Evolutionary conservation across 1,284 basidiomycete species (phyloP), one percentile per base, ranked within the genome.

Genomic region (Coniferiporia sulphurascens): DNA sequence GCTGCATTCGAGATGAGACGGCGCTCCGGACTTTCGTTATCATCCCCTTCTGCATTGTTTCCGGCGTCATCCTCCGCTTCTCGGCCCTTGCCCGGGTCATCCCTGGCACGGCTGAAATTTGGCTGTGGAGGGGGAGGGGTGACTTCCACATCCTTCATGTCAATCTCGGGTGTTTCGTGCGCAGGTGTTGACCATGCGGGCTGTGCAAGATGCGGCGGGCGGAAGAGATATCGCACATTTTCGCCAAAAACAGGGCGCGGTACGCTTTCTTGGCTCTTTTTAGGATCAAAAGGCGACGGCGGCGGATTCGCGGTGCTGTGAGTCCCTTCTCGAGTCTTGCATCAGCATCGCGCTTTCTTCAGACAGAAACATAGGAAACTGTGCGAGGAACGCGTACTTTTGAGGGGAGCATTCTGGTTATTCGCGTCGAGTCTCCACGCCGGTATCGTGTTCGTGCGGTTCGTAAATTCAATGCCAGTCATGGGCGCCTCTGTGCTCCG

Each of bases 1-100:
- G 79, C 91, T n/a, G 89, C 90, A 1, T 78, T 74, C 7, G 89
- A 86, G 54, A 89, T 73, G 10, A 73, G 70, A 45, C 74, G 68
- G 38, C 65, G 68, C 8, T 73, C 74, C 21, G 72, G 72, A 55
- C 77, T 76, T 35, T 70, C 70, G 61, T 75, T 73, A 6, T 59
- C 58, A 45, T 63, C 60, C 34, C 76, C 75, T 12, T 74, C 71
- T 56, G 90, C 89, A 10, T 54, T 13, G 19, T 27, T 48, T 4
- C 21, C 55, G 17, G 17, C 19, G 13, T 53, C 35, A 22, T 56
- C 59, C 41, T 32, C 15, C 53, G 17, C 21, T 6, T 48, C 8
- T 55, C 52, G 19, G 13, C 9, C 38, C 43, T 44, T 35, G 22
- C 48, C 19, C 44, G n/a, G 43, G 32, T 21, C 13, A 4, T 43